Evolutionary conservation across 1,284 basidiomycete genomes (phyloP), one percentile per base, ranked within the genome.

Genomic region (Vanrija sp.): DNA sequence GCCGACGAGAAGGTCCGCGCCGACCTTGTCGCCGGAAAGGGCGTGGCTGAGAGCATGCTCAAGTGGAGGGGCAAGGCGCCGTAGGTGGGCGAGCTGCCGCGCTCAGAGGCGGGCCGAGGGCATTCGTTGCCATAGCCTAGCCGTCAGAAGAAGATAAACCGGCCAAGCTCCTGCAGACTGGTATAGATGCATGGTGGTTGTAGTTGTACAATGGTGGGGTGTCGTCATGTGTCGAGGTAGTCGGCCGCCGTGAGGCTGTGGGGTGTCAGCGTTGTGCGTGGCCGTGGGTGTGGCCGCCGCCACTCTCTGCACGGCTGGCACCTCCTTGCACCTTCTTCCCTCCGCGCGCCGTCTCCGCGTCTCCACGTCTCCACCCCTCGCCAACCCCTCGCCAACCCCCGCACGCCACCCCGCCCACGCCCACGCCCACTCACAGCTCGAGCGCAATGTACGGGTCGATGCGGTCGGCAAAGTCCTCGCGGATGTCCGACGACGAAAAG

Each of bases 21-120:
- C 47, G 93, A 94, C 65, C 86, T 97, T 60, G 78, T 79, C 58
- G 81, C 79, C 8, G 91, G 92, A 1, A 82, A 83, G 60, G 84
- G 86, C 10, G 81, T 95, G 3, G 81, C 85, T 63, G 84, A 83
- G 48, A 85, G 88, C 22, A 93, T 96, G 78, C 85, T 83, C 69
- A 77, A 82, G 64, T 84, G 51, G 39, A 54, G 57, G 39, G 57
- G 57, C 23, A 59, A 59, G 49, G 57, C 53, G 35, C 57, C 57
- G 10, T 59, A 53, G 37, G 10, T n/a, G 12, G 7, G 41, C 22
- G 22, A 25, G 16, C 7, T n/a, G n/a, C 16, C 16, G 18, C 39
- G 36, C 15, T 38, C 15, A 3, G 37, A 15, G 37, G 14, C 15
- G 19, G 16, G 7, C 37, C 18, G 38, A 18, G n/a, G 41, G 8